Conservation (phyloP, 164 flowering plant species). For the Litsea cubeba region DNA sequence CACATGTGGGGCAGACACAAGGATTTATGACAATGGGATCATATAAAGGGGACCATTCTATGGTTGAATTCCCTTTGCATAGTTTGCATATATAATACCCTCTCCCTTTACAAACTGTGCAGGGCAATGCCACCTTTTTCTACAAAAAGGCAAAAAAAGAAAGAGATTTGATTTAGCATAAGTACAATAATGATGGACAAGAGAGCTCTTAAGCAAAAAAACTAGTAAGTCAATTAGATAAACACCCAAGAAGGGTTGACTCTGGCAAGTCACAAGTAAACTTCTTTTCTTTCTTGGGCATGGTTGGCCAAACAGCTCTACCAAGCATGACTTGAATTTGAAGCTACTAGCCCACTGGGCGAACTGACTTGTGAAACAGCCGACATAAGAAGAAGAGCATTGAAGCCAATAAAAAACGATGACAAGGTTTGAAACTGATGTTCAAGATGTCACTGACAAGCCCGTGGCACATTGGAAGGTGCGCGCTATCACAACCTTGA, state of each 20-base stretch:
- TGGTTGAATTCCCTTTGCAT: conserved; percentile 59
- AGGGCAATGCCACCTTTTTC: conserved; percentile 46
- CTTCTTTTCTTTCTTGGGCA: not conserved
- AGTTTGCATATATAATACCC: conserved; percentile 69
- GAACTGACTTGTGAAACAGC: too few species aligned
- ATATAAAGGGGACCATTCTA: conserved; percentile 74
- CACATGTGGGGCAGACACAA: conserved; percentile 81
- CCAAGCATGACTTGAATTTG: not conserved
- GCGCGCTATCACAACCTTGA: too few species aligned
- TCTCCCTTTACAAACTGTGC: conserved; percentile 51
- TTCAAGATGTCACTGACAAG: too few species aligned
- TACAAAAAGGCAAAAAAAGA: conserved; percentile 15
- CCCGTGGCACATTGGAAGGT: too few species aligned
- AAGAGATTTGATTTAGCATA: not conserved
- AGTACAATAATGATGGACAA: not conserved
- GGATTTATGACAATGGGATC: conserved; percentile 67
- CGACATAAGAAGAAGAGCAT: too few species aligned
- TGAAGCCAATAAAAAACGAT: too few species aligned
- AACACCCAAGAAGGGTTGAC: not conserved
- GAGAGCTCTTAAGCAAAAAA: not conserved
- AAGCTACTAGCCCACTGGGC: not conserved
- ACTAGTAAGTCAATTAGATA: not conserved
- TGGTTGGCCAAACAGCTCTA: not conserved
- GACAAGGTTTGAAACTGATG: too few species aligned
- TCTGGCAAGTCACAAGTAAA: not conserved